These are phyloP conservation scores for Sedum album DNA, from an alignment of 164 flowering plant genomes.

Conservation along the genomic window DNA sequence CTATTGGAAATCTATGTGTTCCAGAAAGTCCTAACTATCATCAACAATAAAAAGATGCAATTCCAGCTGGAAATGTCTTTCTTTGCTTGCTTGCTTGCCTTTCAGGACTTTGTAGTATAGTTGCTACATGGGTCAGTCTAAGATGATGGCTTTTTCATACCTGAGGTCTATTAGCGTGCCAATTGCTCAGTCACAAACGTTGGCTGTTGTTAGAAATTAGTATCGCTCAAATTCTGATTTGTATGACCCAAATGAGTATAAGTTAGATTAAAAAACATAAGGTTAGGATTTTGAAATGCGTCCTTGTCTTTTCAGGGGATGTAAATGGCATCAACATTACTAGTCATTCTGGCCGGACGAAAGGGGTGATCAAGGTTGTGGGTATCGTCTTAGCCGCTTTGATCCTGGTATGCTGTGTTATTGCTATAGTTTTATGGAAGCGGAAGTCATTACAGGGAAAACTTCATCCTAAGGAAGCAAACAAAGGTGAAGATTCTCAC, in stretches of 20 bases:
- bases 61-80: neutral
- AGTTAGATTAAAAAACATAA: too few relatives aligned
- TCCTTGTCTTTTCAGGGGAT: neutral
- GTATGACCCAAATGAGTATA: too few relatives aligned
- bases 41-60: neutral
- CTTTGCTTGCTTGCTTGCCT: too few relatives aligned
- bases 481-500: slow-evolving; percentile 21
- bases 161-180: too few relatives aligned
- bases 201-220: neutral
- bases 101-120: too few relatives aligned
- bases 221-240: too few relatives aligned
- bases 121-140: too few relatives aligned
- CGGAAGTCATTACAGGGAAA: slow-evolving; percentile 11
- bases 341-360: slow-evolving; percentile 12
- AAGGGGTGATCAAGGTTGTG: slow-evolving; percentile 8
- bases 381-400: slow-evolving; percentile 19
- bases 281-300: neutral
- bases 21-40: neutral
- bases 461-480: neutral
- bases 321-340: slow-evolving; percentile 9
- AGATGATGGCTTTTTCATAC: too few relatives aligned
- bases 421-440: slow-evolving; percentile 19
- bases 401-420: slow-evolving; percentile 19
- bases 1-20: neutral
- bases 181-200: neutral